A percentile compares a stretch with the other conserved stretches of the same genome.
These are phyloP conservation scores for Neofusicoccum umdonicola DNA, from an alignment of 2,329 filamentous ascomycete genomes.

Conservation along the genomic window DNA sequence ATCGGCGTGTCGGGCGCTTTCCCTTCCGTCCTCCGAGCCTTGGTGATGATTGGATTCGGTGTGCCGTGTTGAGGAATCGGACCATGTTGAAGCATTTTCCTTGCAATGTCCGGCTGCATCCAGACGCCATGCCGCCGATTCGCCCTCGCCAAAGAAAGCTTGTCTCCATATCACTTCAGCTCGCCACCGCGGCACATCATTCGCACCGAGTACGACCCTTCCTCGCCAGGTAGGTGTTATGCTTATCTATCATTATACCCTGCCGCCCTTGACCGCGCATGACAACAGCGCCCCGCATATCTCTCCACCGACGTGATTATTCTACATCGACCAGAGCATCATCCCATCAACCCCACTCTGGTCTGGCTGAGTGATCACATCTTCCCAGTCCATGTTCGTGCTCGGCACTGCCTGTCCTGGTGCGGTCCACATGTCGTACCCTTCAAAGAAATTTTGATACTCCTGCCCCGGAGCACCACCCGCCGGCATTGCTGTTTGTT, in stretches of 20 bases:
- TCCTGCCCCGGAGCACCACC: background rate
- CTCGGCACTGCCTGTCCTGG: background rate
- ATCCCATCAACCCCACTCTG: conserved; percentile 12
- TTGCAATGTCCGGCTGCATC: background rate
- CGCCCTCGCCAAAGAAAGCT: background rate
- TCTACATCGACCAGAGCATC: conserved; percentile 18
- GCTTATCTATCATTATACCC: too few relatives aligned
- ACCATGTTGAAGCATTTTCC: background rate
- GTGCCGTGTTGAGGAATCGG: background rate
- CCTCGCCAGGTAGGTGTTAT: too few relatives aligned
- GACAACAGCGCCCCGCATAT: too few relatives aligned
- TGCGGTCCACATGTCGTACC: background rate
- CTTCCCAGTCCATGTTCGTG: conserved; percentile 10
- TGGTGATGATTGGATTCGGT: background rate
- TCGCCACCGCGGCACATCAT: too few relatives aligned
- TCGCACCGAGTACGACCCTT: too few relatives aligned
- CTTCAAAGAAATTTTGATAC: background rate
- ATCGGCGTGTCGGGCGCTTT: too few relatives aligned
- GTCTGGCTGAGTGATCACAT: conserved; percentile 8
- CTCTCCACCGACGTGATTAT: too few relatives aligned
- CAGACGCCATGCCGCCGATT: background rate
- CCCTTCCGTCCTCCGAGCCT: background rate
- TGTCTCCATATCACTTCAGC: too few relatives aligned
- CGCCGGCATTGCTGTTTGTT: background rate
- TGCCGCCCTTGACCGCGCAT: too few relatives aligned